Evolutionary conservation across 2,329 filamentous ascomycete genomes (phyloP), one percentile per base, ranked within the genome.

Genomic region (Diaporthe sp.): DNA sequence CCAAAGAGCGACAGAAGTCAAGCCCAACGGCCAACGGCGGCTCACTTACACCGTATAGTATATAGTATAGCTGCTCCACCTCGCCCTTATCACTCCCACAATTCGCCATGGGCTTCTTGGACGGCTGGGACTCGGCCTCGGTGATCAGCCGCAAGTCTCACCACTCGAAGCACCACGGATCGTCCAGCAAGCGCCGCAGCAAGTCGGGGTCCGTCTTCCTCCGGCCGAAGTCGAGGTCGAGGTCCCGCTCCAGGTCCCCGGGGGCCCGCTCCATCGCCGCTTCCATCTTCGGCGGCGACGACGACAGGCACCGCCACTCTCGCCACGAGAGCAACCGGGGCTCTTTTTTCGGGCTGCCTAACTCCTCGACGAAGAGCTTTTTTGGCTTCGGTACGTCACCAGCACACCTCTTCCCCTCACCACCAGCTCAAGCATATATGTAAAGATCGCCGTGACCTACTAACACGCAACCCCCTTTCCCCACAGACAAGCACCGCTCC

Each of bases 261-360:
- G 81, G 81, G 39, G 81, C 80, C 71, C 85, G 83, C 72, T 78
- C 82, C 68, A 84, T 84, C 25, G 84, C 84, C 6, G 84, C 85
- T 7, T 87, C 87, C 62, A 81, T 89, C 78, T 88, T 89, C 79
- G 86, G 84, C 76, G 78, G 79, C 65, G 83, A 82, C 55, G 81
- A 78, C 58, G 79, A 85, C 76, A 79, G 82, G 80, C 75, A 73
- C 39, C 76, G 71, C 58, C 65, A 68, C 72, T 71, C 75, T 44
- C 74, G 74, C 12, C 81, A 86, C 80, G 87, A 85, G 79, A 80
- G 84, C 58, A 86, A 84, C n/a, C 81, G 84, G 37, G 82, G 84
- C 44, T 87, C 86, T 71, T 87, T 90, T 80, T 89, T 88, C 77
- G 84, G 87, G 58, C 80, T 87, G 61, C 86, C 86, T 73, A 86